phyloP scores from a whole-genome alignment of 1,139 yeast genomes.

The Candida sp. region DNA sequence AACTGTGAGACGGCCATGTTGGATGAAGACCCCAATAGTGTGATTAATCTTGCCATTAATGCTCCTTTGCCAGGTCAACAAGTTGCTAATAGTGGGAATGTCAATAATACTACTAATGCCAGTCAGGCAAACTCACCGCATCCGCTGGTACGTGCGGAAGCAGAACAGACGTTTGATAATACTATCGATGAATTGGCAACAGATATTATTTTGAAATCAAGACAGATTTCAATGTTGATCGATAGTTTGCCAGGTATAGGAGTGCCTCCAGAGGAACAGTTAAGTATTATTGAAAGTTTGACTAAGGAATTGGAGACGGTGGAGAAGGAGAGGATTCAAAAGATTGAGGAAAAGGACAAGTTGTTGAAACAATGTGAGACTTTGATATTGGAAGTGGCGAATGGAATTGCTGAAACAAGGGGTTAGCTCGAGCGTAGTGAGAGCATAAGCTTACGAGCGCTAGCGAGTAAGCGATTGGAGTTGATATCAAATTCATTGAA shows the following conservation, averaged over 20 bases:
- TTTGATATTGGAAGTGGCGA: constrained; percentile 60
- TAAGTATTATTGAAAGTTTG: constrained; percentile 59
- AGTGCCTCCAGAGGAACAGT: constrained; percentile 72
- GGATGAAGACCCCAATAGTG: constrained; percentile 38
- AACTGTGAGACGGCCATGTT: constrained; percentile 36
- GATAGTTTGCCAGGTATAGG: constrained; percentile 94
- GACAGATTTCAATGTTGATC: constrained; percentile 83
- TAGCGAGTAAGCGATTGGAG: too few species aligned
- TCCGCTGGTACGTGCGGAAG: constrained; percentile 12
- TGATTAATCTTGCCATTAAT: constrained; percentile 38
- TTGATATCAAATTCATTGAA: too few species aligned
- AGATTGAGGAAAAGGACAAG: constrained; percentile 63
- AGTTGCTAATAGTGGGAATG: constrained; percentile 26
- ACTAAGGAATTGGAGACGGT: constrained; percentile 61
- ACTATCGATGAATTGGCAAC: constrained; percentile 73
- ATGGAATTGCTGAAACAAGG: constrained; percentile 46
- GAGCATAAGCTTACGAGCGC: too few species aligned
- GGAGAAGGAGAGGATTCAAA: constrained; percentile 56
- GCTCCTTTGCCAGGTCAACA: constrained; percentile 44
- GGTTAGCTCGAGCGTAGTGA: constrained; percentile 3
- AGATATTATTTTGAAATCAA: constrained; percentile 79
- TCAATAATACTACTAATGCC: constrained; percentile 12
- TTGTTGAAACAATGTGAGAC: constrained; percentile 65
- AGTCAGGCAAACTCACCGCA: constrained; percentile 15
- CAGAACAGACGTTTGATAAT: constrained; percentile 39